Conservation (phyloP, 441 rosid genomes). For the Breynia disticha region DNA sequence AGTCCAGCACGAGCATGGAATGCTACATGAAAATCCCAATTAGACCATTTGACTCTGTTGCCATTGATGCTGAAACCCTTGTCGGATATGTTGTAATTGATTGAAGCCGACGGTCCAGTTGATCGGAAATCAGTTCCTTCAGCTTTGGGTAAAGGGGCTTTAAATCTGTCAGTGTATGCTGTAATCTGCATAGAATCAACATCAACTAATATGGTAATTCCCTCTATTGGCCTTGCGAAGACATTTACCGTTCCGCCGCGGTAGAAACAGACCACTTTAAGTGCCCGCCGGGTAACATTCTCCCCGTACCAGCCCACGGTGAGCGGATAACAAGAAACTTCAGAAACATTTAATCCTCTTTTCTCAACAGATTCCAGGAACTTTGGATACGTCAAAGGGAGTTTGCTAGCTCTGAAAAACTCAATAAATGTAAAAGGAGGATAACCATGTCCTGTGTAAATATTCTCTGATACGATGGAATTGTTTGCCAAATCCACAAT, state of each 20-base stretch:
- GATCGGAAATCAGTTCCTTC: constrained; percentile 55
- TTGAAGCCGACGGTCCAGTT: constrained; percentile 18
- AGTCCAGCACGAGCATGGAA: constrained; percentile 55
- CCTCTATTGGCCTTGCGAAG: constrained; percentile 73
- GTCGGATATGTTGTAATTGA: constrained; percentile 30
- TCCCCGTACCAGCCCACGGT: constrained; percentile 77
- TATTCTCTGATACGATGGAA: constrained; percentile 24
- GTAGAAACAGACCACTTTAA: constrained; percentile 47
- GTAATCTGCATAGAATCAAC: constrained; percentile 57
- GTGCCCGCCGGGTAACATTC: constrained; percentile 34
- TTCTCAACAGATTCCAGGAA: constrained; percentile 36
- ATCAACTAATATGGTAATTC: constrained; percentile 48
- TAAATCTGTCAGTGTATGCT: constrained; percentile 38
- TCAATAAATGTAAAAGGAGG: constrained; percentile 55
- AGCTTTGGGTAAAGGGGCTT: constrained; percentile 42
- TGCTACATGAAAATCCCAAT: constrained; percentile 68
- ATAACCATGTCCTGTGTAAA: constrained; percentile 51
- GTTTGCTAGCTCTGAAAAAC: constrained; percentile 34
- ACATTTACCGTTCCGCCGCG: constrained; percentile 55
- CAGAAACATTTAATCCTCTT: constrained; percentile 45
- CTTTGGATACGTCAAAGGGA: constrained; percentile 37
- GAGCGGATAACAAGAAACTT: constrained; percentile 65
- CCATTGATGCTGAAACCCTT: constrained; percentile 35
- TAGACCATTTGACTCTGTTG: constrained; percentile 45
- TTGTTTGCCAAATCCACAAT: constrained; percentile 31